Base-by-base conservation (phyloP, 495 filamentous ascomycete species). In the Talaromyces trachyspermus region DNA sequence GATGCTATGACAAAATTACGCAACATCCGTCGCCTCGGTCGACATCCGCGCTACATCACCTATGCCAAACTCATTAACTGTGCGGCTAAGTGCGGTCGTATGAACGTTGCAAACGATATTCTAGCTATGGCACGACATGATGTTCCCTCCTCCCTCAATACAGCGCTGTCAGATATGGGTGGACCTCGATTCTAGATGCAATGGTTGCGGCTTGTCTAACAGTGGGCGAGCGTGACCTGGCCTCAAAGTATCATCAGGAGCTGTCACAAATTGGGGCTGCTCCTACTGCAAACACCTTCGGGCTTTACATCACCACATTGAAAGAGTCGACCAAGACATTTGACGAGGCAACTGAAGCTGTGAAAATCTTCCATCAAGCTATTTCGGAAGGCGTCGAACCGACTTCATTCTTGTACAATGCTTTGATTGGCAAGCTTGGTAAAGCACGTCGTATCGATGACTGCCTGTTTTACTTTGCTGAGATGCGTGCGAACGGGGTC, bases 391-490 rank as follows among this genome's bases (percentile, higher is more conserved):
- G 89, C 49, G 92, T 98, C 19, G 85, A 94, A 65, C 92, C 92
- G 15, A 89, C 85, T 11, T 95, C 91, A 2, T 98, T 98, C 78
- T 67, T 98, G 48, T 98, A 97, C 77, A 98, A 98, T 57, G 94
- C 94, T 30, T 78, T 98, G 8, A 98, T 98, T 48, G 92, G 92
- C 56, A 98, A 98, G 69, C 82, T 98, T 24, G 94, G 91, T 56
- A 96, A 96, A 70, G 92, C 92, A 38, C 84, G 92, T 43, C 88
- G 92, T 52, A 96, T 97, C 48, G 92, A 97, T 57, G 92, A 98
- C 68, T 95, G 91, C 58, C 83, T 97, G 18, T 89, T 89, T 61
- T 97, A 95, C 79, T 98, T 97, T 59, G 84, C 83, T 37, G 90
- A 96, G 71, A 98, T 98, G 92, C 88, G 92, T 51, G 77, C 80